Evolutionary conservation across 495 filamentous ascomycete species (phyloP).

Genomic region (Tuber borchii): DNA sequence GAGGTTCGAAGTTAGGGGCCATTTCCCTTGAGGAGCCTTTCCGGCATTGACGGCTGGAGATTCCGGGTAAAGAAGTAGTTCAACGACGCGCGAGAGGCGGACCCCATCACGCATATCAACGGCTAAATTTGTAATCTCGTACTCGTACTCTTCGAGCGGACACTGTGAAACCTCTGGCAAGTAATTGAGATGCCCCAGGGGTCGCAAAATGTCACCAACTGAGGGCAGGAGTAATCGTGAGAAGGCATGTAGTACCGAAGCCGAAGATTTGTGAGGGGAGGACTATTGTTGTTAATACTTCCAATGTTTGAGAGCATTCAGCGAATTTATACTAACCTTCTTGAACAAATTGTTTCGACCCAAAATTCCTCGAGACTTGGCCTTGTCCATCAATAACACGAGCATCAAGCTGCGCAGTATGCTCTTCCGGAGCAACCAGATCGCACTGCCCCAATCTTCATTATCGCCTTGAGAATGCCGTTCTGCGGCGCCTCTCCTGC

Average conservation of each 20-base stretch:
- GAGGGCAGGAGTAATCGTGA: conserved; percentile 54
- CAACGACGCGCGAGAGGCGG: conserved; percentile 55
- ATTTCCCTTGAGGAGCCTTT: conserved; percentile 34
- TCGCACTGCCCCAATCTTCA: conserved; percentile 44
- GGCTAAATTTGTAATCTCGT: conserved; percentile 56
- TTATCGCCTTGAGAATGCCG: conserved; percentile 30
- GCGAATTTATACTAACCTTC: conserved; percentile 47
- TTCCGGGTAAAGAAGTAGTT: conserved; percentile 51
- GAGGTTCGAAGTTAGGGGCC: conserved; percentile 54
- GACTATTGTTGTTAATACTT: conserved; percentile 17
- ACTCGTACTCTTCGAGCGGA: conserved; percentile 56
- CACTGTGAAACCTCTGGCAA: conserved; percentile 52
- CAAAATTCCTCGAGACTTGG: conserved; percentile 44
- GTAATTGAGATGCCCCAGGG: conserved; percentile 55
- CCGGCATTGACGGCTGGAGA: conserved; percentile 30
- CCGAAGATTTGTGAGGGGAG: conserved; percentile 51
- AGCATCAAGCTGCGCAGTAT: conserved; percentile 58
- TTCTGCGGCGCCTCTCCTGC: conserved; percentile 21
- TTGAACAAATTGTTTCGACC: conserved; percentile 34
- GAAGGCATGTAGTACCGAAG: conserved; percentile 51
- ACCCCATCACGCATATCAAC: conserved; percentile 61
- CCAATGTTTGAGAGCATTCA: conserved; percentile 44
- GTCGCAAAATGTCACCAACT: conserved; percentile 53
- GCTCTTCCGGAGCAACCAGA: conserved; percentile 52
- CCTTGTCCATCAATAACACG: conserved; percentile 55